A percentile compares a stretch with the other conserved stretches of the same genome.
phyloP scores from a whole-genome alignment of 2,329 filamentous ascomycete species.

The Leptographium flavum region DNA sequence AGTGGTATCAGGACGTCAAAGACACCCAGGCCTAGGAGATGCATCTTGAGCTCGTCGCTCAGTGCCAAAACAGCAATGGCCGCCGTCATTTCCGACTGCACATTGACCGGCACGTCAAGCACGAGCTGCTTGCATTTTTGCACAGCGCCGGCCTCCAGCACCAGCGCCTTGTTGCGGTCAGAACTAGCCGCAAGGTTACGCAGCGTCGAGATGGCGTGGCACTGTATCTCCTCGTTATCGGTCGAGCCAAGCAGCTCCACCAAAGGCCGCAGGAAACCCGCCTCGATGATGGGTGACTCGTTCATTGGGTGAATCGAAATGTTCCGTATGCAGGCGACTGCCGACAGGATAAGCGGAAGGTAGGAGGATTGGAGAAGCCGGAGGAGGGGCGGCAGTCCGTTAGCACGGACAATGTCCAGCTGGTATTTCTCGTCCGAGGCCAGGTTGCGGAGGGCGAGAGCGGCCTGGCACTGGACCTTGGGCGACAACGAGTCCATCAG shows the following conservation, averaged over 20 bases:
- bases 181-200: constrained; percentile 93
- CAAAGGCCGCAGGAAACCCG: constrained; percentile 83
- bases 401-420: constrained; percentile 85
- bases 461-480: constrained; percentile 96
- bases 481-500: constrained; percentile 95
- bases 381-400: constrained; percentile 72
- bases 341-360: constrained; percentile 86
- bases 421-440: constrained; percentile 98
- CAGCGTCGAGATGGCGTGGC: constrained; percentile 92
- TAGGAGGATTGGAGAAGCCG: constrained; percentile 90
- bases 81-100: constrained; percentile 99
- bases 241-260: constrained; percentile 90
- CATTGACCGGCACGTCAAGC: constrained; percentile 78
- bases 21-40: constrained; percentile 79
- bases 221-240: constrained; percentile 97
- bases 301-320: constrained; percentile 97
- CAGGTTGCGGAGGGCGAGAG: constrained; percentile 81
- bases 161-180: constrained; percentile 95
- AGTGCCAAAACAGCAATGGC: constrained; percentile 91
- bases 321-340: constrained; percentile 95
- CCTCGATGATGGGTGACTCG: constrained; percentile 96
- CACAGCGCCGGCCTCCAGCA: constrained; percentile 88
- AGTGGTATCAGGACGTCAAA: constrained; percentile 94
- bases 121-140: constrained; percentile 98
- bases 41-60: constrained; percentile 88